phyloP scores from a whole-genome alignment of 257 asterid species.

The Echites panduratus region DNA sequence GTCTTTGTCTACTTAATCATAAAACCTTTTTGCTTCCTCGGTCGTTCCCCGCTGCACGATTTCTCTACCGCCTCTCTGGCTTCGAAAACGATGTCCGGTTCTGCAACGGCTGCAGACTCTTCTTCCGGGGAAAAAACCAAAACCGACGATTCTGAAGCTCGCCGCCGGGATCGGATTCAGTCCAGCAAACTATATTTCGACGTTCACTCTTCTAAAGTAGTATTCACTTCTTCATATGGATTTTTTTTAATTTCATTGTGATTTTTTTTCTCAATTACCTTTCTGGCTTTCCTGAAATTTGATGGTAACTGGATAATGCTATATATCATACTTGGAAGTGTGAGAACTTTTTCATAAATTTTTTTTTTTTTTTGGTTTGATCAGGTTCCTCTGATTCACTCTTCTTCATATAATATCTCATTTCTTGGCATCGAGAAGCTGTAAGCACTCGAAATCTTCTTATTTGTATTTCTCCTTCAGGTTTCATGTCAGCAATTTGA shows the following conservation, averaged over 20 bases:
- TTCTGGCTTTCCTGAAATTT: no score
- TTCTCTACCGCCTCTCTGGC: background rate
- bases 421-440: slow-evolving; percentile 84
- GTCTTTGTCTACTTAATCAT: slow-evolving; percentile 5
- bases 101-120: slow-evolving; percentile 25
- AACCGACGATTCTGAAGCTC: slow-evolving; percentile 38
- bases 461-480: background rate
- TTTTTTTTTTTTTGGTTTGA: background rate
- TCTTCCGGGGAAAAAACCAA: slow-evolving; percentile 17
- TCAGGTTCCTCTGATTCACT: slow-evolving; percentile 82
- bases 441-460: slow-evolving; percentile 32
- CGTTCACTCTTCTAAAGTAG: slow-evolving; percentile 60
- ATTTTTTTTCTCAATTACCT: background rate
- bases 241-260: background rate
- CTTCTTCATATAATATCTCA: slow-evolving; percentile 72
- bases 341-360: background rate
- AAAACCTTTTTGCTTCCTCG: slow-evolving; percentile 23
- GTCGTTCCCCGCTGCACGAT: slow-evolving; percentile 5
- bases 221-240: background rate
- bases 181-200: slow-evolving; percentile 89
- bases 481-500: background rate
- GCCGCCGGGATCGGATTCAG: slow-evolving; percentile 52
- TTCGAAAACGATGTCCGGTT: slow-evolving; percentile 28
- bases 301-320: background rate
- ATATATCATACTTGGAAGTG: background rate